A percentile compares a stretch with the other conserved stretches of the same genome.
Conservation (phyloP, 805 yeast genomes). For the Wickerhamomyces chaumierensis region DNA sequence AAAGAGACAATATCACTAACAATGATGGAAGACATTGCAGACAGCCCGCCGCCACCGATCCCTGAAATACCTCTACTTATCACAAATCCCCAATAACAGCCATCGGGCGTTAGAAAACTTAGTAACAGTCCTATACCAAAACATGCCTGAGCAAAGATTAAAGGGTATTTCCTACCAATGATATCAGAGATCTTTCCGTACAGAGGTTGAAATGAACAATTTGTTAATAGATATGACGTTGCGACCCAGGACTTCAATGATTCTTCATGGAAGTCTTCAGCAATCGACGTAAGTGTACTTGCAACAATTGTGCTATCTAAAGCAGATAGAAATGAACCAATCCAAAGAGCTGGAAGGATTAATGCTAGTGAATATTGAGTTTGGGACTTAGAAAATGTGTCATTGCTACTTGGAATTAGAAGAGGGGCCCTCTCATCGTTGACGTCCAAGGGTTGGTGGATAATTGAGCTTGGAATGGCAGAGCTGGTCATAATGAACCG, state of each 20-base stretch:
- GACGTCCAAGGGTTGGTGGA: too few relatives aligned
- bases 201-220: constrained; percentile 64
- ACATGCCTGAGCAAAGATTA: constrained; percentile 31
- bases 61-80: constrained; percentile 46
- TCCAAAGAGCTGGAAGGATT: constrained; percentile 25
- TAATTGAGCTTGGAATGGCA: too few relatives aligned
- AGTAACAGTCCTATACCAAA: constrained; percentile 27
- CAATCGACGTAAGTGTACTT: constrained; percentile 45
- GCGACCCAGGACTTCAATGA: constrained; percentile 58
- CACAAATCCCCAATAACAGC: constrained; percentile 23
- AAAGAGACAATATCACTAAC: constrained; percentile 68
- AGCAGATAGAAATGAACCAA: constrained; percentile 39
- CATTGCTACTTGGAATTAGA: too few relatives aligned
- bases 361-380: constrained; percentile 1
- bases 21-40: constrained; percentile 38
- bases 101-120: neutral
- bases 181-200: constrained; percentile 65
- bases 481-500: too few relatives aligned
- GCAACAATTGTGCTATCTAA: constrained; percentile 53
- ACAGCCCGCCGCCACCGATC: constrained; percentile 47
- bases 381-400: too few relatives aligned
- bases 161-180: constrained; percentile 37
- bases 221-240: constrained; percentile 55
- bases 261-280: constrained; percentile 44
- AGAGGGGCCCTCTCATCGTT: too few relatives aligned